Evolutionary conservation across 129 eudicot genomes (phyloP), one percentile per base, ranked within the genome.

Genomic region (Kitagawia praeruptora): DNA sequence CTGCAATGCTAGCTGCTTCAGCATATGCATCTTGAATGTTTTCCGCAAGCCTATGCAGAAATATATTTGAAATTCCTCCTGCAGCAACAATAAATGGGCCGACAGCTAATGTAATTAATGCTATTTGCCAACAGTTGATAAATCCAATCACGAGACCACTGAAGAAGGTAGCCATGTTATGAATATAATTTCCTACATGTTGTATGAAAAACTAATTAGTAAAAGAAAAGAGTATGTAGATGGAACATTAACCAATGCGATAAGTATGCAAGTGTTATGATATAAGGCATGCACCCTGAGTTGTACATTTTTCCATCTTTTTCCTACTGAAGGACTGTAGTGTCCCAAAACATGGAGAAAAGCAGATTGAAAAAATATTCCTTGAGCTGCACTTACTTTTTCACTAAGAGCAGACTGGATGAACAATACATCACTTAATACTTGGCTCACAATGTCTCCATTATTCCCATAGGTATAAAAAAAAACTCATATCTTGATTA

Each of bases 351-450:
- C n/a, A n/a, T n/a, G n/a, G n/a, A n/a, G 41, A 66, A 14, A 28
- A 27, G 39, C 37, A 28, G 2, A 66, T 11, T 3, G 18, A 66
- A 11, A 5, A 15, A 14, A 8, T 66, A 31, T 31, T 25, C 25
- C 23, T 75, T 40, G 41, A 77, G 76, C n/a, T 56, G 71, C 38
- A 81, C 90, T 70, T 87, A 92, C 98, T 82, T 95, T 95, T 90
- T 95, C 98, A 89, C 98, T 92, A 77, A 95, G 93, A 72, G 98
- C 98, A 74, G 98, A 95, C 85, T 95, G 98, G 83, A 95, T 95
- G 73, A 95, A 96, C 83, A 95, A 81, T 47, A 95, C 98, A 77
- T 95, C 98, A 82, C 98, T 91, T 78, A 95, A 81, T 6, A 95
- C 98, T 89, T 95, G 98, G 91, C 98, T 95, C 76, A 95, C 98